These are phyloP conservation scores for Spathaspora girioi DNA, from an alignment of 805 yeast genomes.

Conservation along the genomic window DNA sequence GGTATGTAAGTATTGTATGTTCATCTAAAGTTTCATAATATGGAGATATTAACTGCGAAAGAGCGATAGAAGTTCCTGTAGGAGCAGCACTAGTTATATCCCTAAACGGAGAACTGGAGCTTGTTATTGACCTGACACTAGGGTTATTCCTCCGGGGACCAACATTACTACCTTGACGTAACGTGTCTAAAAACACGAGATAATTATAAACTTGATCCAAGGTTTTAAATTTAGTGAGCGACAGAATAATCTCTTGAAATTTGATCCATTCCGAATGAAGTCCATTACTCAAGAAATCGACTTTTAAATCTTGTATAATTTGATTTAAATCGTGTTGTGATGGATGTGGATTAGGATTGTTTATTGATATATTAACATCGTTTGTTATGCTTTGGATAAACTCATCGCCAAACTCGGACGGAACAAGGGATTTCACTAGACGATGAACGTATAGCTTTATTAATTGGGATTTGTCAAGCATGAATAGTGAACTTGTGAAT, in stretches of 20 bases:
- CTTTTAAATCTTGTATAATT: slow-evolving; percentile 19
- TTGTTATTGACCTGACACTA: not conserved
- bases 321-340: slow-evolving; percentile 13
- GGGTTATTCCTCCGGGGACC: slow-evolving; percentile 1
- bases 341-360: slow-evolving; percentile 6
- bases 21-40: slow-evolving; percentile 30
- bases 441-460: slow-evolving; percentile 29
- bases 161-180: slow-evolving; percentile 3
- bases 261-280: slow-evolving; percentile 27
- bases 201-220: slow-evolving; percentile 32
- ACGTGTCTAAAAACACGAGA: slow-evolving; percentile 26
- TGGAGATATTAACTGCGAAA: slow-evolving; percentile 9
- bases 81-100: not conserved
- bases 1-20: slow-evolving; percentile 36
- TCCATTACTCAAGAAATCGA: slow-evolving; percentile 23
- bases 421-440: slow-evolving; percentile 33
- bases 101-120: not conserved
- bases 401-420: slow-evolving; percentile 33
- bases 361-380: slow-evolving; percentile 19
- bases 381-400: slow-evolving; percentile 26
- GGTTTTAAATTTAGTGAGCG: slow-evolving; percentile 23
- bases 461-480: slow-evolving; percentile 29
- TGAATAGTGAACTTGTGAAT: slow-evolving; percentile 12
- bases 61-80: not conserved
- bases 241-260: slow-evolving; percentile 28